These are phyloP conservation scores for Solanum pimpinellifolium DNA, from an alignment of 257 asterid species.

Conservation along the genomic window DNA sequence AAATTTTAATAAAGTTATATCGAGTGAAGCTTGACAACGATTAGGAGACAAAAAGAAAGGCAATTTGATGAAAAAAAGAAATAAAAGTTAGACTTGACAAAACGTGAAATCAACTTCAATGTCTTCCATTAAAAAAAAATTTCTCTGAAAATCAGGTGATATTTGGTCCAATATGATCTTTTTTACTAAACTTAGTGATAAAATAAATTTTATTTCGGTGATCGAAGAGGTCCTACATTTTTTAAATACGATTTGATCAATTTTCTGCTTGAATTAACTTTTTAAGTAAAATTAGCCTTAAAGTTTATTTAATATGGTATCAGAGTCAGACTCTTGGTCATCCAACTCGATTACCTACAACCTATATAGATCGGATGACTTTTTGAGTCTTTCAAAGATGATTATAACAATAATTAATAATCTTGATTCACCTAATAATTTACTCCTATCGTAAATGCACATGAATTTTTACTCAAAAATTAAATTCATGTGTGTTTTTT, in stretches of 20 bases:
- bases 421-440: neutral
- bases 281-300: neutral
- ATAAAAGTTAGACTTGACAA: neutral
- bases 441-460: neutral
- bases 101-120: neutral
- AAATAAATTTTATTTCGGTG: neutral
- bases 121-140: neutral
- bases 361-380: neutral
- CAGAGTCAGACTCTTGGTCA: accelerated
- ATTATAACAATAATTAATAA: no score
- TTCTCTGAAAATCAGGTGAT: neutral
- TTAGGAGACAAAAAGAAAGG: neutral
- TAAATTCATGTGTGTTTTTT: neutral
- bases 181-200: neutral
- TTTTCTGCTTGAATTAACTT: no score
- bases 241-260: neutral
- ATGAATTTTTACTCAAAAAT: neutral
- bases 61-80: neutral
- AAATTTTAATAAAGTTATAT: neutral
- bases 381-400: neutral
- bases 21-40: neutral
- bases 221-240: neutral
- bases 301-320: neutral
- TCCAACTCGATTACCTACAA: neutral
- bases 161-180: neutral